Conservation (phyloP, 2,329 filamentous ascomycete genomes). For the Emergomyces africanus region DNA sequence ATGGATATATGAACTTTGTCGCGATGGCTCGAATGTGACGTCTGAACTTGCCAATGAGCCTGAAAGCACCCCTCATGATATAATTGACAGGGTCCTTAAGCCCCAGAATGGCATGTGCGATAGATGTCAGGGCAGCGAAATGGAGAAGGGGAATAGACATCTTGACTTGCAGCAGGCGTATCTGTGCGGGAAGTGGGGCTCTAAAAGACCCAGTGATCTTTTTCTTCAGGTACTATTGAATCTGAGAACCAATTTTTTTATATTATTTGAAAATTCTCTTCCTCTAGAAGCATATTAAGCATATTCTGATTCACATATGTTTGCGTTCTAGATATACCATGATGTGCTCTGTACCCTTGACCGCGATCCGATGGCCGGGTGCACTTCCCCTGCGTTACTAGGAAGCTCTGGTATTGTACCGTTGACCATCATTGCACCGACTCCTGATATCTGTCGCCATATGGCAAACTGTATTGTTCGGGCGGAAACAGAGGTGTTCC, state of each 20-base stretch:
- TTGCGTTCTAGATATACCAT: slow-evolving; percentile 45
- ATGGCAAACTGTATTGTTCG: slow-evolving; percentile 64
- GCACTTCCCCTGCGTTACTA: slow-evolving; percentile 47
- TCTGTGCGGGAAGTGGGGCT: slow-evolving; percentile 56
- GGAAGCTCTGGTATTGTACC: slow-evolving; percentile 53
- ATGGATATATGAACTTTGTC: slow-evolving; percentile 41
- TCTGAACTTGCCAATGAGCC: slow-evolving; percentile 44
- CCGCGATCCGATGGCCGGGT: slow-evolving; percentile 29
- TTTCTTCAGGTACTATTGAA: slow-evolving; percentile 47
- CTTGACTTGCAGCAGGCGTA: slow-evolving; percentile 40
- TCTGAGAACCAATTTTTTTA: not conserved
- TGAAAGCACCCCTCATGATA: slow-evolving; percentile 35
- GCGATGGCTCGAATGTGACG: slow-evolving; percentile 42
- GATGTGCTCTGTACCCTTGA: slow-evolving; percentile 42
- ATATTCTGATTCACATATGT: not conserved
- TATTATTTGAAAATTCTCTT: not conserved
- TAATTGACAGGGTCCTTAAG: slow-evolving; percentile 45
- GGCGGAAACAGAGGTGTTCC: slow-evolving; percentile 58
- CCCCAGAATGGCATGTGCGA: slow-evolving; percentile 10
- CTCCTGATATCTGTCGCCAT: slow-evolving; percentile 60
- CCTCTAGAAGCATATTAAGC: no score
- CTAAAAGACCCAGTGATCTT: slow-evolving; percentile 49
- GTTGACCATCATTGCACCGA: slow-evolving; percentile 54
- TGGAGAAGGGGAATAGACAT: not conserved
- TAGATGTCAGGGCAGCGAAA: not conserved